A percentile compares a stretch with the other conserved stretches of the same genome.
phyloP scores from a whole-genome alignment of 163 green algal genomes.

The Coccomyxa subellipsoidea region DNA sequence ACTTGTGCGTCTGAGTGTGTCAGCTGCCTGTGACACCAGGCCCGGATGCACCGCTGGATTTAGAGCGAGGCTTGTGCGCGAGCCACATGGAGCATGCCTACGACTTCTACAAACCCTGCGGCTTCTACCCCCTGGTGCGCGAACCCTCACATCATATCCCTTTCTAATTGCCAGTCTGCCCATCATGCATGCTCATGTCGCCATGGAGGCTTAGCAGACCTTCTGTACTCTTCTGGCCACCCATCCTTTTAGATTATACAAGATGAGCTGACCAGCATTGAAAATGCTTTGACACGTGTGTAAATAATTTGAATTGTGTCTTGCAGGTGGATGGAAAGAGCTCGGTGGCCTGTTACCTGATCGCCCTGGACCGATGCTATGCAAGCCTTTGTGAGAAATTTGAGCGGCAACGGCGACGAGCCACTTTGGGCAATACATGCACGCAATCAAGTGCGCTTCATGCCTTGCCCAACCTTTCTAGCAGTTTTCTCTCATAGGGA shows the following conservation, averaged over 20 bases:
- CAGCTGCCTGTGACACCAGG: too few relatives aligned
- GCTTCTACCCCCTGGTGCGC: conserved; percentile 61
- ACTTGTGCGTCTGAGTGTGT: too few relatives aligned
- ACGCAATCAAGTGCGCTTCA: not conserved
- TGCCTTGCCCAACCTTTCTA: too few relatives aligned
- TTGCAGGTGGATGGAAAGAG: conserved; percentile 56
- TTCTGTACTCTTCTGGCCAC: too few relatives aligned
- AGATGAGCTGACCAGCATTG: too few relatives aligned
- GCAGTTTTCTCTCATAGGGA: too few relatives aligned
- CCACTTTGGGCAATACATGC: not conserved
- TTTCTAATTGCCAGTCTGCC: not conserved
- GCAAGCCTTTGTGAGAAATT: conserved; percentile 19
- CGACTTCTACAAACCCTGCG: conserved; percentile 86
- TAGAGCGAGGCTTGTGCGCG: conserved; percentile 57
- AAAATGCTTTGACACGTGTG: too few relatives aligned
- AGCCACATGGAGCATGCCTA: conserved; percentile 62
- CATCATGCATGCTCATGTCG: not conserved
- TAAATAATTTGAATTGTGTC: too few relatives aligned
- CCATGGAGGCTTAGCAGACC: not conserved
- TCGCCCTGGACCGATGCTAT: conserved; percentile 54
- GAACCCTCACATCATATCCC: not conserved
- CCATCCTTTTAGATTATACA: too few relatives aligned
- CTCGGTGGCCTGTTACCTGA: conserved; percentile 63
- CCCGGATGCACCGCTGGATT: conserved; percentile 65
- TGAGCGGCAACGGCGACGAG: not conserved